Evolutionary conservation across 176 grass and related monocot species (phyloP).

Genomic region (Carex pumila): DNA sequence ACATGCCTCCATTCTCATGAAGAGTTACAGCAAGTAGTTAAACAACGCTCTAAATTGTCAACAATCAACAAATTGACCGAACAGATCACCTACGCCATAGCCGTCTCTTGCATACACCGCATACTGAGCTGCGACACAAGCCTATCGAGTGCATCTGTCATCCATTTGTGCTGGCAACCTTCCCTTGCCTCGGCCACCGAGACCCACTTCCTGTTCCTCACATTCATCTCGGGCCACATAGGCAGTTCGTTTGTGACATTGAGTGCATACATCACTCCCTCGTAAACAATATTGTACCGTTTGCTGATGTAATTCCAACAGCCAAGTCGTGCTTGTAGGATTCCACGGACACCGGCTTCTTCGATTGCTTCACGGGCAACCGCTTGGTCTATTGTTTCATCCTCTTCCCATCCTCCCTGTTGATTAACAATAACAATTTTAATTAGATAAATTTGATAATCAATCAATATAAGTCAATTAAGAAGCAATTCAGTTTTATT

Average conservation of each 20-base stretch:
- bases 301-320: conserved; percentile 80
- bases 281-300: conserved; percentile 50
- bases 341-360: conserved; percentile 77
- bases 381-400: conserved; percentile 76
- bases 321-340: conserved; percentile 40
- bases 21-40: background rate
- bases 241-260: conserved; percentile 56
- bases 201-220: conserved; percentile 67
- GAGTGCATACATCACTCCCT: conserved; percentile 80
- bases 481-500: background rate
- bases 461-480: background rate
- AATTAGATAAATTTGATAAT: background rate
- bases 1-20: background rate
- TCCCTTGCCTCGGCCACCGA: conserved; percentile 60
- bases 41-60: background rate
- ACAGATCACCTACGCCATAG: background rate
- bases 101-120: conserved; percentile 14
- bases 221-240: conserved; percentile 86
- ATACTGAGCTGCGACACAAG: conserved; percentile 34
- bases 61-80: background rate
- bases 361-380: conserved; percentile 73
- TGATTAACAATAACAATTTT: background rate
- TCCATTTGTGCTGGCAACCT: conserved; percentile 78
- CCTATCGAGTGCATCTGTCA: conserved; percentile 66
- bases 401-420: conserved; percentile 77